Conservation (phyloP, 177 flowering plant species). For the Vitis hybrid region DNA sequence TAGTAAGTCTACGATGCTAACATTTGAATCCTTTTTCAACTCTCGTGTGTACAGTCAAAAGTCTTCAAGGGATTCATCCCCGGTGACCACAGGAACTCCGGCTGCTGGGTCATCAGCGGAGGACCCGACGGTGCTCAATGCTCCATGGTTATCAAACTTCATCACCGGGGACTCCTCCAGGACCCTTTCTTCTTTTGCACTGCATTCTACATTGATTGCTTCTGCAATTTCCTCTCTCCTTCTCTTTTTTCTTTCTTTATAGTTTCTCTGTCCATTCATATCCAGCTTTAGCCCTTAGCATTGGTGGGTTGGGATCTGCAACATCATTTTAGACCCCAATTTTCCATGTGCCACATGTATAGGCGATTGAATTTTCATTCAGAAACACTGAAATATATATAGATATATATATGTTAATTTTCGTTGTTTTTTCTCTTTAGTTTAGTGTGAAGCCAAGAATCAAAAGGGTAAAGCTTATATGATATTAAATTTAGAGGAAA, state of each 20-base stretch:
- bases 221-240: conserved; percentile 14
- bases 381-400: no score
- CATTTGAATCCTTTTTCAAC: not conserved
- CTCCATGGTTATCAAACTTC: conserved; percentile 24
- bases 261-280: conserved; percentile 5
- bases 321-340: no score
- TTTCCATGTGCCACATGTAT: no score
- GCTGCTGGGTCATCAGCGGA: conserved; percentile 15
- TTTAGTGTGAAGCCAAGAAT: no score
- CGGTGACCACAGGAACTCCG: conserved; percentile 16
- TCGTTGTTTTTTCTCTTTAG: no score
- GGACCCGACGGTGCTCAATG: not conserved
- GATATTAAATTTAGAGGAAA: not conserved
- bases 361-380: no score
- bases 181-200: conserved; percentile 8
- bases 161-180: conserved; percentile 26
- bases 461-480: no score
- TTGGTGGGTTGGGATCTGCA: no score
- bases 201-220: conserved; percentile 9
- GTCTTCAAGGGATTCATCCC: conserved; percentile 40
- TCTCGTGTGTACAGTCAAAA: conserved; percentile 36
- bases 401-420: no score
- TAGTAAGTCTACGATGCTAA: not conserved
- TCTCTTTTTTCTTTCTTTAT: conserved; percentile 8
- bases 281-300: not conserved